Base-by-base conservation (phyloP, 495 filamentous ascomycete species). In the Aspergillus affinis region DNA sequence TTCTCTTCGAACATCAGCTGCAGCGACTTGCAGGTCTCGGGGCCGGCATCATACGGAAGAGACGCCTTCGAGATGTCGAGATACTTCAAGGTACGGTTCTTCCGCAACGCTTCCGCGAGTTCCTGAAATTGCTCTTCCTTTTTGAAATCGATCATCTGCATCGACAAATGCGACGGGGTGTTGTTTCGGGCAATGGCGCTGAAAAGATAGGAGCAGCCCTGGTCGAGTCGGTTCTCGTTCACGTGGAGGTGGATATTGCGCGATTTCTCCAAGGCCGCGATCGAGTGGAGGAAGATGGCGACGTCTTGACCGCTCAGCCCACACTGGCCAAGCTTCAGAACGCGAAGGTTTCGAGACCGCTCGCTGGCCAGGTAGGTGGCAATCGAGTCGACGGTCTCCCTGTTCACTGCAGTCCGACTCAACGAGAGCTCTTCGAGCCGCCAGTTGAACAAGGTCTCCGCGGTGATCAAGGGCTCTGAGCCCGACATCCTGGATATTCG, bases 1-100 rank as follows among this genome's bases (percentile, higher is more conserved):
- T 98, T 97, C 55, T 86, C 78, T 27, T 88, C 85, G 61, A 98
- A 90, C 75, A 97, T 84, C 47, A 81, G 60, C 62, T 89, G 84
- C 17, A 97, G 68, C n/a, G 86, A 80, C 48, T 84, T 79, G 61
- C 88, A 91, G 0, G 92, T 93, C 54, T 91, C 86, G 2, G 84
- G 79, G 44, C 86, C 84, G 2, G 89, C 86, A 57, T 93, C 88
- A 45, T 88, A 88, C 0, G 92, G 91, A 5, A 97, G 84, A 2
- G 92, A 91, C 18, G 89, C 90, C 60, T 93, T 91, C 9, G 90
- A 92, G 57, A 98, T 87, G 73, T 95, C 92, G n/a, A 98, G 76
- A 55, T 84, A 88, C 44, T 80, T 78, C 56, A 97, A 84, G 7
- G 90, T 87, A 23, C 78, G 87, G 61, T 96, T 96, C 21, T 78